Evolutionary conservation across 768 basidiomycete genomes (phyloP).

Genomic region (Gyrodon lividus): DNA sequence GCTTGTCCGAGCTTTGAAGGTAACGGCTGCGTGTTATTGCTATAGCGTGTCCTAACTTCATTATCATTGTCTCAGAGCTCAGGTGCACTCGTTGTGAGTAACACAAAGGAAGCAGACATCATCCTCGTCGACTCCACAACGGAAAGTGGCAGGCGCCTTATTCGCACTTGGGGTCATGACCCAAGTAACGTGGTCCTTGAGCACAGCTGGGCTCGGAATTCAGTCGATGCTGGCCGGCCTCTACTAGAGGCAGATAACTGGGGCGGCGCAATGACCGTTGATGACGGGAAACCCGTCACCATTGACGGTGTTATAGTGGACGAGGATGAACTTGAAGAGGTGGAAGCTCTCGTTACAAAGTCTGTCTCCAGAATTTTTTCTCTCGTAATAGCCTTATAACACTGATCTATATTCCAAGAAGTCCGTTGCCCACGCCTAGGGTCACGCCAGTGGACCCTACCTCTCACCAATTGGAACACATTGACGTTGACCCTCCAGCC

Average conservation of each 20-base stretch:
- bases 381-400: constrained; percentile 7
- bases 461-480: constrained; percentile 10
- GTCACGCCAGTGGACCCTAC: constrained; percentile 46
- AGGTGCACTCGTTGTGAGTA: constrained; percentile 52
- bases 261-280: constrained; percentile 42
- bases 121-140: constrained; percentile 58
- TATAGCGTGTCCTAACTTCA: background rate
- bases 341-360: constrained; percentile 40
- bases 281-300: constrained; percentile 33
- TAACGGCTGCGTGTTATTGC: constrained; percentile 22
- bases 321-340: constrained; percentile 39
- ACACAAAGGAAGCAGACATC: constrained; percentile 51
- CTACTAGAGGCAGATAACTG: constrained; percentile 50
- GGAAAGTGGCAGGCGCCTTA: constrained; percentile 52
- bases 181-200: constrained; percentile 48
- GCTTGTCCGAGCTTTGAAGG: constrained; percentile 51
- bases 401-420: constrained; percentile 41
- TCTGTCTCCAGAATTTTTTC: constrained; percentile 35
- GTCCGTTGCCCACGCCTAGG: constrained; percentile 61
- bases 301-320: constrained; percentile 35
- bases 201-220: constrained; percentile 52
- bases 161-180: constrained; percentile 58
- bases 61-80: constrained; percentile 41
- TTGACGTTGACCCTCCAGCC: constrained; percentile 1
- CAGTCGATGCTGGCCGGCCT: constrained; percentile 40